Evolutionary conservation across 441 rosid species (phyloP).

Genomic region (Corymbia citriodora): DNA sequence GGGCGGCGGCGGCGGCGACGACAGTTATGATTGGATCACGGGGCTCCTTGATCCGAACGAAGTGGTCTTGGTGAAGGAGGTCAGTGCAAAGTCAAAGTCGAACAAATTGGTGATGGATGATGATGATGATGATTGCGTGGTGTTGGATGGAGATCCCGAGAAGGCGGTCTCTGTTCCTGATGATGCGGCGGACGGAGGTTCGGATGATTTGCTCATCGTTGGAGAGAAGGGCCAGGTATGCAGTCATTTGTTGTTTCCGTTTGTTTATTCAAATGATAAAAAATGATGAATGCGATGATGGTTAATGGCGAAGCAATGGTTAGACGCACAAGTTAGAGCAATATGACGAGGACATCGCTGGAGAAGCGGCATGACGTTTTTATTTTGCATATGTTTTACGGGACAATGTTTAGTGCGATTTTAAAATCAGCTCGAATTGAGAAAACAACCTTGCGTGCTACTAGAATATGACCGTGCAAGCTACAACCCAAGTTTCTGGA

Average conservation of each 20-base stretch:
- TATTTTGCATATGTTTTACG: background rate
- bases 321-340: background rate
- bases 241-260: background rate
- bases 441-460: background rate
- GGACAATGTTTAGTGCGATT: background rate
- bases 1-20: slow-evolving; percentile 1
- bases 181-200: slow-evolving; percentile 13
- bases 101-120: slow-evolving; percentile 9
- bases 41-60: slow-evolving; percentile 29
- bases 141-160: slow-evolving; percentile 75
- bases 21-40: slow-evolving; percentile 36
- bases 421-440: background rate
- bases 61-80: slow-evolving; percentile 56
- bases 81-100: slow-evolving; percentile 17
- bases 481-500: background rate
- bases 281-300: background rate
- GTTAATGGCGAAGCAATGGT: background rate
- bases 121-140: slow-evolving; percentile 65
- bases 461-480: background rate
- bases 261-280: background rate
- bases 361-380: background rate
- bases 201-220: slow-evolving; percentile 62
- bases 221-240: slow-evolving; percentile 79
- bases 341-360: background rate
- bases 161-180: slow-evolving; percentile 18